phyloP scores from a whole-genome alignment of 2,329 filamentous ascomycete genomes.

The Amauroascus niger region DNA sequence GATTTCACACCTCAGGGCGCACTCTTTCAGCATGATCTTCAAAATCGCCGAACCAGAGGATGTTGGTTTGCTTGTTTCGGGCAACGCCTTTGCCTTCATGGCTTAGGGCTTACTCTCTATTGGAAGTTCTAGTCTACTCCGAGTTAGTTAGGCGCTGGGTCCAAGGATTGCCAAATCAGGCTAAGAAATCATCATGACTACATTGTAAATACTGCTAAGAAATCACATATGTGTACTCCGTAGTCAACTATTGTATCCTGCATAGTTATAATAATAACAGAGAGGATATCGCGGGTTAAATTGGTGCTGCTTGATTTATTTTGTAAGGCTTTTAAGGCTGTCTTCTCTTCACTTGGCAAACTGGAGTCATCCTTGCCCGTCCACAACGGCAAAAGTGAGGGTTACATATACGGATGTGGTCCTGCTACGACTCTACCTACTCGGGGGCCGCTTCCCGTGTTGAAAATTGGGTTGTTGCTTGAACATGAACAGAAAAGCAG shows the following conservation, averaged over 20 bases:
- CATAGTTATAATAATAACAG: too few species aligned
- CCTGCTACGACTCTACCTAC: too few species aligned
- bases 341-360: not conserved
- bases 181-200: not conserved
- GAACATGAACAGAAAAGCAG: not conserved
- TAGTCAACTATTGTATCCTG: too few species aligned
- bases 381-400: not conserved
- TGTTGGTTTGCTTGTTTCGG: not conserved
- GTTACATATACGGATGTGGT: not conserved
- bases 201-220: too few species aligned
- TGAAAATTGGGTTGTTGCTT: slow-evolving; percentile 5
- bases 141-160: not conserved
- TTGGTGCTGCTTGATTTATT: not conserved
- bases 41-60: not conserved
- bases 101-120: slow-evolving; percentile 1
- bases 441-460: not conserved
- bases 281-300: too few species aligned
- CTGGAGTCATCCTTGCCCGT: not conserved
- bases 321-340: not conserved
- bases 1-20: too few species aligned
- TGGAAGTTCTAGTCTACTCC: not conserved
- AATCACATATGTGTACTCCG: too few species aligned
- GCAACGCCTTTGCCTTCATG: not conserved
- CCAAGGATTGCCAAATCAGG: not conserved
- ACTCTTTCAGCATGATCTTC: too few species aligned